Conservation (phyloP, 148 eudicot species). For the Diospyros kaki region DNA sequence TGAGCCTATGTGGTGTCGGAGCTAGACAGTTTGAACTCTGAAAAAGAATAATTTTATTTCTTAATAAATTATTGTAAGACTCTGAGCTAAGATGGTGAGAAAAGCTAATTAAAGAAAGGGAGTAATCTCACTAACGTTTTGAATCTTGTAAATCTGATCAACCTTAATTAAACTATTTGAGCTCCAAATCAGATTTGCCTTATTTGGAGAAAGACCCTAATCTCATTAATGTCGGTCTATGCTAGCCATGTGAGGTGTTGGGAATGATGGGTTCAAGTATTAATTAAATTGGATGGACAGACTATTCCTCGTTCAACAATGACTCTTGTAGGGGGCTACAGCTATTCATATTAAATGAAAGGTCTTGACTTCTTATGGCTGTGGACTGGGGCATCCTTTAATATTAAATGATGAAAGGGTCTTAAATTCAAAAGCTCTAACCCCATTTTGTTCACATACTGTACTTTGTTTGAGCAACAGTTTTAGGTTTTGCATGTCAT, state of each 20-base stretch:
- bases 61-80: too few relatives aligned
- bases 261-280: constrained; percentile 14
- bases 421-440: not conserved
- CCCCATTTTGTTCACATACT: constrained; percentile 1
- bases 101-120: not conserved
- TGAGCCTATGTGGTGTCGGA: too few relatives aligned
- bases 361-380: constrained; percentile 7
- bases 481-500: not conserved
- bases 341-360: not conserved
- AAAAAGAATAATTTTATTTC: not conserved
- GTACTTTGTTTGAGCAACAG: not conserved
- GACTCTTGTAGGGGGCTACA: constrained; percentile 15
- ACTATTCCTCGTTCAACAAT: constrained; percentile 20
- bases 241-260: constrained; percentile 36
- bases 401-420: not conserved
- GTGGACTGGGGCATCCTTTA: not conserved
- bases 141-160: constrained; percentile 16
- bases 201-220: not conserved
- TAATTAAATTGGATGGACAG: constrained; percentile 17
- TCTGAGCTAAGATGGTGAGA: not conserved
- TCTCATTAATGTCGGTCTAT: constrained; percentile 13
- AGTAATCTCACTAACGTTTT: constrained; percentile 9
- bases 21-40: too few relatives aligned
- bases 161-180: not conserved
- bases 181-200: not conserved